Evolutionary conservation across 306 rosid species (phyloP).

Genomic region (Malus sieversii): DNA sequence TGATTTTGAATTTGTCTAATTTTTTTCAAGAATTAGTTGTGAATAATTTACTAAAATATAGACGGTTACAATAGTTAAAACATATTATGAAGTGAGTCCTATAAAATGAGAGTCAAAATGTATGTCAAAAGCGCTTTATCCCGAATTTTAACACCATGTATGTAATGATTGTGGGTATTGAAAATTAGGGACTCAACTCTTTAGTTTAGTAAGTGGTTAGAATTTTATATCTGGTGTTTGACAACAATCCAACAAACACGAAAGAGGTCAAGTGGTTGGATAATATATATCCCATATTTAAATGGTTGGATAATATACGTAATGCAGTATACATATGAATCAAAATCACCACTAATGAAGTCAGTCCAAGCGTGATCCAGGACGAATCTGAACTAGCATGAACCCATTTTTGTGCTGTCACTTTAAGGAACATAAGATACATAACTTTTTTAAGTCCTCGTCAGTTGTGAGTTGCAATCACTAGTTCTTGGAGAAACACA

Average conservation of each 20-base stretch:
- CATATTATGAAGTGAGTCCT: no score
- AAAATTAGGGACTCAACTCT: no score
- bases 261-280: neutral
- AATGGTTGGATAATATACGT: neutral
- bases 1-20: no score
- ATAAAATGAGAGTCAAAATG: no score
- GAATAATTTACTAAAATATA: no score
- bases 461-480: neutral
- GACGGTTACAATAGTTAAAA: no score
- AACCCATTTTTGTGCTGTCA: constrained; percentile 1
- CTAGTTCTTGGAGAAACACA: neutral
- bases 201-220: no score
- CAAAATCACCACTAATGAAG: neutral
- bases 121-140: no score
- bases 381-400: neutral
- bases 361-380: neutral
- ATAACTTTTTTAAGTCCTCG: neutral
- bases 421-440: neutral
- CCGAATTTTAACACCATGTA: no score
- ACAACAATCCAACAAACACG: neutral
- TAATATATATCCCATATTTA: neutral
- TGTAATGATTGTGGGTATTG: no score
- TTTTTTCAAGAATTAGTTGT: no score
- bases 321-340: neutral
- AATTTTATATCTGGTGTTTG: no score